Conservation (phyloP, 2,329 filamentous ascomycete genomes). For the Xylaria polymorpha region DNA sequence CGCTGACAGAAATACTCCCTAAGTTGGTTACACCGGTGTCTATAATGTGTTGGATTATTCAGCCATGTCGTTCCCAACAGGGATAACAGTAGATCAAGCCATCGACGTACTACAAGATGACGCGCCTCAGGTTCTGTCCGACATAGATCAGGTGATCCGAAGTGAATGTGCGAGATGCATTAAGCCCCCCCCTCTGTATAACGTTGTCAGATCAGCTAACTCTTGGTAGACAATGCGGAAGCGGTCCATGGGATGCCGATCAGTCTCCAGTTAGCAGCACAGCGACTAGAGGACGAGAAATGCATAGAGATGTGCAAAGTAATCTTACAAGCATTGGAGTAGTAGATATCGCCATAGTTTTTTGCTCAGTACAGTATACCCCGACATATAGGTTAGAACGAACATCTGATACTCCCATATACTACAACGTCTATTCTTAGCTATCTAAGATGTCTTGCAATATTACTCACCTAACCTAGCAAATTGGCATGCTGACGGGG, state of each 20-base stretch:
- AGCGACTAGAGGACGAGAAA: slow-evolving; percentile 51
- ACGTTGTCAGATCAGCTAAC: slow-evolving; percentile 2
- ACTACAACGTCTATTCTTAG: slow-evolving; percentile 1
- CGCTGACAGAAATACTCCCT: slow-evolving; percentile 11
- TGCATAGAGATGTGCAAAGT: slow-evolving; percentile 49
- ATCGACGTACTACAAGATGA: slow-evolving; percentile 51
- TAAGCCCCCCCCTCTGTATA: not conserved
- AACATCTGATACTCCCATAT: not conserved
- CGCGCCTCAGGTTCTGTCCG: slow-evolving; percentile 52
- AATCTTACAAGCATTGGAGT: slow-evolving; percentile 44
- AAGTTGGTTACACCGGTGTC: slow-evolving; percentile 63
- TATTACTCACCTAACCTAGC: not conserved
- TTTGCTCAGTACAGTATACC: not conserved
- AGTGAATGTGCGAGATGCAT: slow-evolving; percentile 55
- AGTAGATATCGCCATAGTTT: slow-evolving; percentile 17
- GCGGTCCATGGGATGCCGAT: slow-evolving; percentile 57
- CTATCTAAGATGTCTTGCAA: not conserved
- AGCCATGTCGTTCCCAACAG: slow-evolving; percentile 60
- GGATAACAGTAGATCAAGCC: slow-evolving; percentile 54
- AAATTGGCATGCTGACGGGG: not conserved
- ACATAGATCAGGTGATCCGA: slow-evolving; percentile 54
- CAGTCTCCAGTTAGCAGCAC: slow-evolving; percentile 57
- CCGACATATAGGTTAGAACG: not conserved
- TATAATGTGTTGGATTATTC: slow-evolving; percentile 63
- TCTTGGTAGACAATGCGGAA: slow-evolving; percentile 53